phyloP scores from a whole-genome alignment of 352 stramenopile genomes.

The Phytophthora lateralis region DNA sequence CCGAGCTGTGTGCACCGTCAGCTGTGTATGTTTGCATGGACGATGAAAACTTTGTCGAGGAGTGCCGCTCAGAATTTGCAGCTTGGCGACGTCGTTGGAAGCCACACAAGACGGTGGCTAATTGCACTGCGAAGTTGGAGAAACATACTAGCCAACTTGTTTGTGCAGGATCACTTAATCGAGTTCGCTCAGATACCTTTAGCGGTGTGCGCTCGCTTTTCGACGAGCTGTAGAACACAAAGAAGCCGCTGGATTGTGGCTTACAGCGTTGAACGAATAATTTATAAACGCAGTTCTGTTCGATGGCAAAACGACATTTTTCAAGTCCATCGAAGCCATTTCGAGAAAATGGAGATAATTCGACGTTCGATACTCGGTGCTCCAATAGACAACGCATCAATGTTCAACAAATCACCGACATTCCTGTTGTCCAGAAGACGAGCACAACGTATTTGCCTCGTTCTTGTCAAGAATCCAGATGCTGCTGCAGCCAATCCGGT shows the following conservation, averaged over 20 bases:
- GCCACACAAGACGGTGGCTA: constrained; percentile 41
- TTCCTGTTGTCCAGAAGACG: background rate
- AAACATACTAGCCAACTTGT: constrained; percentile 10
- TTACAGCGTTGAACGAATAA: too few relatives aligned
- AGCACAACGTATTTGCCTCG: background rate
- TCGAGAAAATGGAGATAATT: too few relatives aligned
- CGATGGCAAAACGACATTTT: too few relatives aligned
- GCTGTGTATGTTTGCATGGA: constrained; percentile 55
- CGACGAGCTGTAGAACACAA: constrained; percentile 28
- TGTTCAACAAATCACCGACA: background rate
- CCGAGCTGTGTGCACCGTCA: constrained; percentile 41
- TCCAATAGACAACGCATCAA: background rate
- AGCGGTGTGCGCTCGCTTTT: constrained; percentile 36
- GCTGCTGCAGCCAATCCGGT: too few relatives aligned
- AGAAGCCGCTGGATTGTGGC: background rate
- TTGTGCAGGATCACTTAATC: background rate
- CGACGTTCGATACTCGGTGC: too few relatives aligned
- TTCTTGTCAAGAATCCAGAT: background rate
- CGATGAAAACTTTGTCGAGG: constrained; percentile 46
- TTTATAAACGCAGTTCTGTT: too few relatives aligned
- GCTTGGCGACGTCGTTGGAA: constrained; percentile 55
- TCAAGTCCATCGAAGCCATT: too few relatives aligned
- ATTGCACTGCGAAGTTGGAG: constrained; percentile 47
- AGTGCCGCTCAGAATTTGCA: constrained; percentile 56
- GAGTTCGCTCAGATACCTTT: background rate